Percentiles rank a stretch among this genome's conserved stretches.
phyloP scores from a whole-genome alignment of 2,329 filamentous ascomycete genomes.

The Cyphellophora europaea region DNA sequence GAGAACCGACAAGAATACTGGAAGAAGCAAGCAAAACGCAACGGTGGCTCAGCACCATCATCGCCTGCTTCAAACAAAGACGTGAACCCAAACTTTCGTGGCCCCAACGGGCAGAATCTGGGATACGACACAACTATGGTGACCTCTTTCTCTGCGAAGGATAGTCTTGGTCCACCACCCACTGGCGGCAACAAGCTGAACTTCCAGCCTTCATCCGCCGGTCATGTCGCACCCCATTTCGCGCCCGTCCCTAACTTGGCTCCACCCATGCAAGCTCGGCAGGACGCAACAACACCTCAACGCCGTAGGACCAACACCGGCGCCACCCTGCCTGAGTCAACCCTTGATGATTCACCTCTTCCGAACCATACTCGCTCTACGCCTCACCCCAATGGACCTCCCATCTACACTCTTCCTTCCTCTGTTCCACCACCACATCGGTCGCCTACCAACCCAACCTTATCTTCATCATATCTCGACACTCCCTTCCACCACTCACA shows the following conservation, averaged over 20 bases:
- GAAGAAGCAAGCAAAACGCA: conserved; percentile 48
- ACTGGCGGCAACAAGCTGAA: conserved; percentile 7
- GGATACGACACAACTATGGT: conserved; percentile 25
- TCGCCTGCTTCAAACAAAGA: conserved; percentile 35
- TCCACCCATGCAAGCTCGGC: conserved; percentile 32
- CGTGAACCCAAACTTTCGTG: conserved; percentile 26
- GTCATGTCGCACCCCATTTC: conserved; percentile 9
- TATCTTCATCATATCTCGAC: conserved; percentile 40
- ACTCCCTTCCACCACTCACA: conserved; percentile 29
- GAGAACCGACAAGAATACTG: conserved; percentile 82
- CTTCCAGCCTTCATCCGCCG: conserved; percentile 13
- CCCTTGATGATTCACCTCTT: conserved; percentile 30
- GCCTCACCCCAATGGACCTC: conserved; percentile 14
- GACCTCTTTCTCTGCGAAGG: conserved; percentile 27
- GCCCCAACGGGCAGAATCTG: conserved; percentile 24
- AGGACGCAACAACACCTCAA: conserved; percentile 38
- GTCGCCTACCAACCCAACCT: conserved; percentile 30
- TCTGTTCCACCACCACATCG: conserved; percentile 16
- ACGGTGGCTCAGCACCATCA: conserved; percentile 31
- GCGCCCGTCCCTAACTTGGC: conserved; percentile 12
- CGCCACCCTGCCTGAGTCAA: conserved; percentile 27
- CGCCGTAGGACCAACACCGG: conserved; percentile 27
- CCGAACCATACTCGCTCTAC: conserved; percentile 23
- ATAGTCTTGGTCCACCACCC: conserved; percentile 6
- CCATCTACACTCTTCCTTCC: conserved; percentile 14